A percentile compares a stretch with the other conserved stretches of the same genome.
Evolutionary conservation across 192 early-diverging fungal genomes (phyloP).

Genomic region (Chytriomyces sp.): DNA sequence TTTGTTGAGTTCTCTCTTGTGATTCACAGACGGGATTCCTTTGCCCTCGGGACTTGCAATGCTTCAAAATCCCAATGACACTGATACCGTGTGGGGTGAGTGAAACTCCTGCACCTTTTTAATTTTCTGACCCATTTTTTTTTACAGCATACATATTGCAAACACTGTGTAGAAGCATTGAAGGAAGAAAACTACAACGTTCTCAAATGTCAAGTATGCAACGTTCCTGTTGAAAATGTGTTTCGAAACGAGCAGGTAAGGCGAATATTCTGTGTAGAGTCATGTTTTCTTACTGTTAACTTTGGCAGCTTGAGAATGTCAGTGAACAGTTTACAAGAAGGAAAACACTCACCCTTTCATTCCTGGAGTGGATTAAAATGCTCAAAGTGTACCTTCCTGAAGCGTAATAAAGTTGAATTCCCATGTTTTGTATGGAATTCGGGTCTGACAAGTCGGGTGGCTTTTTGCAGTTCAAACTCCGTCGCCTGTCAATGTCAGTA

Average conservation of each 20-base stretch:
- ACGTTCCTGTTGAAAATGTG: conserved; percentile 34
- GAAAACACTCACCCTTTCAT: conserved; percentile 48
- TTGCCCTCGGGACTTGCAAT: conserved; percentile 53
- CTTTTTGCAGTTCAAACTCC: too few relatives aligned
- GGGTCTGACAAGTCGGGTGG: too few relatives aligned
- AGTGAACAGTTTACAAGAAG: conserved; percentile 52
- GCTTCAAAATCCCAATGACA: conserved; percentile 53
- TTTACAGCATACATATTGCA: conserved; percentile 56
- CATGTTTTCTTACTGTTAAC: too few relatives aligned
- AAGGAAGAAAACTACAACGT: conserved; percentile 59
- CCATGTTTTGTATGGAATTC: too few relatives aligned
- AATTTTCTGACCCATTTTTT: not conserved
- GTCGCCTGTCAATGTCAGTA: too few relatives aligned
- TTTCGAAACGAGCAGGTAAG: conserved; percentile 52
- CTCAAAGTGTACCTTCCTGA: conserved; percentile 46
- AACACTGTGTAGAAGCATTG: conserved; percentile 47
- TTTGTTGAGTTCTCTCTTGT: not conserved
- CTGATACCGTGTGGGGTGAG: conserved; percentile 57
- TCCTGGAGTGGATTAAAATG: conserved; percentile 54
- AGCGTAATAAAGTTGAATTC: not conserved
- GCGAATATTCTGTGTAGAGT: too few relatives aligned
- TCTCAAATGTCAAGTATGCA: conserved; percentile 48
- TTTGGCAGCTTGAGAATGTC: conserved; percentile 42
- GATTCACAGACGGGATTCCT: conserved; percentile 56
- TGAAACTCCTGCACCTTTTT: not conserved